Percentiles rank a stretch among this genome's conserved stretches.
These are phyloP conservation scores for Lunularia cruciata DNA, from an alignment of 225 moss, liverwort and hornwort species.

Conservation along the genomic window DNA sequence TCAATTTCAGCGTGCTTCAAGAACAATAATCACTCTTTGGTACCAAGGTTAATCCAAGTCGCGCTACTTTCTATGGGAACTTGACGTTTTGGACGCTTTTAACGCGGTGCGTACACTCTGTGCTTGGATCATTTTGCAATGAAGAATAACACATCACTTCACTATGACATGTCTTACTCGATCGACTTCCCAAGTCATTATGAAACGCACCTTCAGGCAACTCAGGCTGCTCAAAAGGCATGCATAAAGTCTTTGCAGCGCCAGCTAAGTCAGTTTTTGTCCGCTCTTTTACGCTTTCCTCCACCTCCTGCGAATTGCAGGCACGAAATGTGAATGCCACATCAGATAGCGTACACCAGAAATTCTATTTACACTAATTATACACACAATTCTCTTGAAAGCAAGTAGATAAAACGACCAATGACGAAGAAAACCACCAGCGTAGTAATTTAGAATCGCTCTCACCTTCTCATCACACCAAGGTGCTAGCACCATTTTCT, in stretches of 20 bases:
- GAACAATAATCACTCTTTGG: not conserved
- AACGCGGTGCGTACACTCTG: not conserved
- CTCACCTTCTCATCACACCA: slow-evolving; percentile 93
- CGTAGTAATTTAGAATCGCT: not conserved
- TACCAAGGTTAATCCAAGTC: too few species aligned
- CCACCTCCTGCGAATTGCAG: slow-evolving; percentile 73
- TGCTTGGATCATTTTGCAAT: too few species aligned
- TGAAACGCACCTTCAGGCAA: slow-evolving; percentile 52
- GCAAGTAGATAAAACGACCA: not conserved
- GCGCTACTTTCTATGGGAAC: too few species aligned
- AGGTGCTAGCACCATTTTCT: slow-evolving; percentile 92
- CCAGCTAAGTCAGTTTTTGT: slow-evolving; percentile 75
- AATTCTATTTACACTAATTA: too few species aligned
- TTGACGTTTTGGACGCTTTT: too few species aligned
- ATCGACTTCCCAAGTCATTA: not conserved
- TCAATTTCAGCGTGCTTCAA: not conserved
- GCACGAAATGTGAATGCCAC: too few species aligned
- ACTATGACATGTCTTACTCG: not conserved
- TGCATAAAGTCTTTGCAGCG: slow-evolving; percentile 92
- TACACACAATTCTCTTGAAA: too few species aligned
- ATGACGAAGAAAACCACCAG: not conserved
- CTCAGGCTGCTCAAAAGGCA: slow-evolving; percentile 83
- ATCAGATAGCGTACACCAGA: not conserved
- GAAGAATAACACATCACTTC: not conserved
- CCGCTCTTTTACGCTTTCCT: slow-evolving; percentile 79